Conservation (phyloP, 768 basidiomycete genomes). For the Terana coerulea region DNA sequence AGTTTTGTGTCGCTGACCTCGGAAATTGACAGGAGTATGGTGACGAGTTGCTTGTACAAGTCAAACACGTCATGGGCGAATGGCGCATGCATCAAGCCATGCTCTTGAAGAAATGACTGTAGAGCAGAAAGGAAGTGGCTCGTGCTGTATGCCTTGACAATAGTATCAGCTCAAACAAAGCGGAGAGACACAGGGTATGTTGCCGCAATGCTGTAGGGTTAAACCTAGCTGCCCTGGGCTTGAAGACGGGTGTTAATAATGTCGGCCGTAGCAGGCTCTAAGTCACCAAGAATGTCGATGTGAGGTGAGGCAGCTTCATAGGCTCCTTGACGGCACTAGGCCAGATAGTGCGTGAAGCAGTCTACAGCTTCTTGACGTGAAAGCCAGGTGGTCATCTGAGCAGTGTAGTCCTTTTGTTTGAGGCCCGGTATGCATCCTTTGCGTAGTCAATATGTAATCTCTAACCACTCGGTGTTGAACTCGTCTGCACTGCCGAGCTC, state of each 20-base stretch:
- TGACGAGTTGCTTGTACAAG: neutral
- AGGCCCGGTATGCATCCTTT: constrained; percentile 26
- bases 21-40: neutral
- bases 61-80: neutral
- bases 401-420: constrained; percentile 23
- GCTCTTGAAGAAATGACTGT: neutral
- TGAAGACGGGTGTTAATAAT: neutral
- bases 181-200: neutral
- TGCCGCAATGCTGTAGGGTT: neutral
- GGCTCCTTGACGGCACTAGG: neutral
- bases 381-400: constrained; percentile 29
- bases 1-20: neutral
- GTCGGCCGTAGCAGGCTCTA: neutral
- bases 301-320: neutral
- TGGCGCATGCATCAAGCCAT: neutral
- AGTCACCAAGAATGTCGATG: neutral
- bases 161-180: neutral
- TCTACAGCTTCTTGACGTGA: constrained; percentile 18
- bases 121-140: neutral
- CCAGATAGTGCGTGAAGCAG: constrained; percentile 1
- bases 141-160: neutral
- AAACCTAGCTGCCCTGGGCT: neutral
- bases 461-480: constrained; percentile 28
- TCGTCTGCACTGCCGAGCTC: constrained; percentile 21
- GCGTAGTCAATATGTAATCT: constrained; percentile 26